Evolutionary conservation across 164 flowering plant species (phyloP).

Genomic region (Magnolia kwangsiensis): DNA sequence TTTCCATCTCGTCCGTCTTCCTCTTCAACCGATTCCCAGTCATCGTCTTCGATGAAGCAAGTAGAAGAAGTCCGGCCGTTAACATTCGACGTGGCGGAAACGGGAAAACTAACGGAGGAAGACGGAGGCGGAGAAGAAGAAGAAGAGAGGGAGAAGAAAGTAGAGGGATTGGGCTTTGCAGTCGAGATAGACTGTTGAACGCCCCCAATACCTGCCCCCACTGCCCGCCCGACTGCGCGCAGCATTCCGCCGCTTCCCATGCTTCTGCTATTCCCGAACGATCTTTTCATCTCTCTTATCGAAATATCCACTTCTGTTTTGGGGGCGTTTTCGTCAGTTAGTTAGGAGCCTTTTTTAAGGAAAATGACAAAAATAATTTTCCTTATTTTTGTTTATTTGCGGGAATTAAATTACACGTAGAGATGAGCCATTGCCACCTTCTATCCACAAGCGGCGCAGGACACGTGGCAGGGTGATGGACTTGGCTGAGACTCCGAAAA

Average conservation of each 20-base stretch:
- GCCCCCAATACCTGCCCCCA: constrained; percentile 29
- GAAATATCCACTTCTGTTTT: no score
- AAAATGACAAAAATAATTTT: no score
- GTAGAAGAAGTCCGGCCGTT: constrained; percentile 14
- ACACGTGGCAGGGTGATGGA: no score
- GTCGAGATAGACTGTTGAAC: constrained; percentile 29
- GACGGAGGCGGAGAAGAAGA: constrained; percentile 16
- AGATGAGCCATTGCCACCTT: no score
- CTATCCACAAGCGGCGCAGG: no score
- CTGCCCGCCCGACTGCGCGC: constrained; percentile 39
- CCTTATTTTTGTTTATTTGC: no score
- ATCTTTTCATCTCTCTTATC: constrained; percentile 18
- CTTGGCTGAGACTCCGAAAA: no score
- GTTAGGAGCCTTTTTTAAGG: no score
- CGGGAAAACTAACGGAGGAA: background rate
- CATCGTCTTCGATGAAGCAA: constrained; percentile 21
- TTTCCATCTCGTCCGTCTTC: constrained; percentile 10
- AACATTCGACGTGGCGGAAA: constrained; percentile 3
- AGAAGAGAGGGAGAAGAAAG: constrained; percentile 8
- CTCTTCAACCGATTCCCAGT: constrained; percentile 47
- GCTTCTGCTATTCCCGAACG: constrained; percentile 9
- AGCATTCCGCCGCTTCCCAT: constrained; percentile 36
- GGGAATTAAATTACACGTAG: no score
- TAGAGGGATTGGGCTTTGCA: constrained; percentile 10
- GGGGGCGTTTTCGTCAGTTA: no score